These are phyloP conservation scores for Paramecium bursaria DNA, from an alignment of 73 alveolate genomes.

Conservation along the genomic window DNA sequence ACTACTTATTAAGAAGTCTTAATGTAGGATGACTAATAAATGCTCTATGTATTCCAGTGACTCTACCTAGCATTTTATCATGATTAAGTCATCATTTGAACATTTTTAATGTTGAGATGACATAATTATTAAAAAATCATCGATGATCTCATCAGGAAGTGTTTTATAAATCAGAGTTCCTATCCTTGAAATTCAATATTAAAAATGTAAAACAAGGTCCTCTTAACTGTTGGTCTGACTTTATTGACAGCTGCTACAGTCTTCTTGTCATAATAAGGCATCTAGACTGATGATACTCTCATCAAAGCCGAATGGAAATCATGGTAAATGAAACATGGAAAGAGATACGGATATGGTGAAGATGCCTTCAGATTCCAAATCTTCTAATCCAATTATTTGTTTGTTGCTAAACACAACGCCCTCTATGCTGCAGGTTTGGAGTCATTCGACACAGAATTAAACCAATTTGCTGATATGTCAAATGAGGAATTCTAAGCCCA, in stretches of 20 bases:
- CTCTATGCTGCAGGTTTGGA: conserved; percentile 38
- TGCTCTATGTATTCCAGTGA: no score
- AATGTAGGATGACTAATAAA: neutral
- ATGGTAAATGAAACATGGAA: conserved; percentile 40
- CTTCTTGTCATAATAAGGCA: no score
- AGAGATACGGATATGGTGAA: conserved; percentile 10
- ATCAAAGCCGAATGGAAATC: neutral
- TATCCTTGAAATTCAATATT: no score
- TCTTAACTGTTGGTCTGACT: no score
- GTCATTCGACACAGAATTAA: conserved; percentile 32
- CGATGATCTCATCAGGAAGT: no score
- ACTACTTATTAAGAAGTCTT: neutral
- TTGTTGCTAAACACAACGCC: neutral
- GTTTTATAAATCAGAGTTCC: no score
- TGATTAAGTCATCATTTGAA: no score
- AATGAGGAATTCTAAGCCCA: conserved; percentile 62
- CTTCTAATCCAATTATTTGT: neutral
- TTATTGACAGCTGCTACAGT: no score
- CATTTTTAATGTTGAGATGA: no score
- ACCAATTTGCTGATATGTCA: conserved; percentile 62
- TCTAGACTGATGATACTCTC: neutral
- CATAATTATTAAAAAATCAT: no score
- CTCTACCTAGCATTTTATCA: no score
- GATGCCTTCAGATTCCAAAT: conserved; percentile 39
- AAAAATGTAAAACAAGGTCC: no score